Evolutionary conservation across 2,329 filamentous ascomycete genomes (phyloP), one percentile per base, ranked within the genome.

Genomic region (Pseudocercospora vitis): DNA sequence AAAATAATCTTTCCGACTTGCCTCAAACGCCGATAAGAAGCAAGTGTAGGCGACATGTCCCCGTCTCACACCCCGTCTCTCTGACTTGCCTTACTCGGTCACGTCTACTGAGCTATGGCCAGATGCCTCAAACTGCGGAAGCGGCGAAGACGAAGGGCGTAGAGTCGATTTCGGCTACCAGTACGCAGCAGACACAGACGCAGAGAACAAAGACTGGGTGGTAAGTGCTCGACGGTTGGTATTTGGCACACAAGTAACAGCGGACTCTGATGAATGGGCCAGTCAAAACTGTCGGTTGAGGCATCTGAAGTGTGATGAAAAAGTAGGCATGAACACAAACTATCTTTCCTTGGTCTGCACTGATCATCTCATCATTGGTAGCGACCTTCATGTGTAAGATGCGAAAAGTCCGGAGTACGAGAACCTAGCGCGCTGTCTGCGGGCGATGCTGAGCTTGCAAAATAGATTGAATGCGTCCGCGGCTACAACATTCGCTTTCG

Each of bases 401-500:
- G 67, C 46, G 52, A 62, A 14, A 68, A 66, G 50, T 57, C 62
- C 19, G 64, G 65, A 11, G 39, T 44, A 44, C 11, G 39, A 24
- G n/a, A n/a, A 12, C 39, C 6, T n/a, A 35, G 8, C 6, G 16
- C 39, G 12, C 8, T 12, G 14, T 5, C 7, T 28, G 3, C 4
- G 11, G 21, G 12, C 12, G 12, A 16, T 7, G 39, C 39, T 44
- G 21, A 44, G 19, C 19, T 28, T 16, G 3, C n/a, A 6, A 16
- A 24, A 44, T 12, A 44, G 39, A 65, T 67, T 23, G 64, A 68
- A 35, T 69, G 67, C 40, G 57, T 67, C 7, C 48, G 67, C 32
- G 65, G 65, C 4, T 65, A 65, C 56, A 67, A 68, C 31, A 65
- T 70, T 48, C 60, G 65, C 6, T 70, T 69, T 53, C 58, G 63